These are phyloP conservation scores for Calycina herbarum DNA, from an alignment of 2,329 filamentous ascomycete species.

Conservation along the genomic window DNA sequence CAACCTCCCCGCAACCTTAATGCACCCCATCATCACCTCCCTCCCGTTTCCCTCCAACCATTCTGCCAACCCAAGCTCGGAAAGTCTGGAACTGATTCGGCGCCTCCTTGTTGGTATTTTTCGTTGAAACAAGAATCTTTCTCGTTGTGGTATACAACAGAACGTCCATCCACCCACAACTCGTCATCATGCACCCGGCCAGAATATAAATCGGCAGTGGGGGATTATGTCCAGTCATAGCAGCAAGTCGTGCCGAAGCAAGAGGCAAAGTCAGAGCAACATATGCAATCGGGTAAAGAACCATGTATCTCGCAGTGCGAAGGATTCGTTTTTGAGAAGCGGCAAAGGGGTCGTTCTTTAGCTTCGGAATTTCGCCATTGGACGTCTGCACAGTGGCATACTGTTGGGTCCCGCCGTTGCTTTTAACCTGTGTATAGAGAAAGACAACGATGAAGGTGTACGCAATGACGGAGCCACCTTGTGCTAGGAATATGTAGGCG, in stretches of 20 bases:
- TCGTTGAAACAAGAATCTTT: not conserved
- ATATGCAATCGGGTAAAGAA: constrained; percentile 20
- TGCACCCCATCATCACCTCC: not conserved
- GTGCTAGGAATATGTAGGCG: constrained; percentile 9
- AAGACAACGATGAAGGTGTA: constrained; percentile 10
- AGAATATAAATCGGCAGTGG: constrained; percentile 5
- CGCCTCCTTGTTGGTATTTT: not conserved
- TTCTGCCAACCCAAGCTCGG: not conserved
- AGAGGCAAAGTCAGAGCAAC: constrained; percentile 16
- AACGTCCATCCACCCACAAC: constrained; percentile 11
- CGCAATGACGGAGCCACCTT: constrained; percentile 7
- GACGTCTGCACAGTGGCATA: not conserved
- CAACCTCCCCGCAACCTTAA: not conserved
- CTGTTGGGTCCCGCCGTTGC: not conserved
- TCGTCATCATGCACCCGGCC: constrained; percentile 11
- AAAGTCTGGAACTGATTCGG: not conserved
- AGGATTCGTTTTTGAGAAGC: constrained; percentile 6
- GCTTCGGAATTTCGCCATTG: not conserved
- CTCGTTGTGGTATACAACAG: constrained; percentile 15
- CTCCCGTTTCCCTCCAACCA: not conserved
- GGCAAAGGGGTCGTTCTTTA: not conserved
- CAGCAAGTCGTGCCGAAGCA: constrained; percentile 11
- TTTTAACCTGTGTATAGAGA: not conserved
- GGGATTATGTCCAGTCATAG: constrained; percentile 1
- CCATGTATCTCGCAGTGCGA: constrained; percentile 14